These are phyloP conservation scores for Panaeolus cyanescens DNA, from an alignment of 768 basidiomycete species.

Conservation along the genomic window DNA sequence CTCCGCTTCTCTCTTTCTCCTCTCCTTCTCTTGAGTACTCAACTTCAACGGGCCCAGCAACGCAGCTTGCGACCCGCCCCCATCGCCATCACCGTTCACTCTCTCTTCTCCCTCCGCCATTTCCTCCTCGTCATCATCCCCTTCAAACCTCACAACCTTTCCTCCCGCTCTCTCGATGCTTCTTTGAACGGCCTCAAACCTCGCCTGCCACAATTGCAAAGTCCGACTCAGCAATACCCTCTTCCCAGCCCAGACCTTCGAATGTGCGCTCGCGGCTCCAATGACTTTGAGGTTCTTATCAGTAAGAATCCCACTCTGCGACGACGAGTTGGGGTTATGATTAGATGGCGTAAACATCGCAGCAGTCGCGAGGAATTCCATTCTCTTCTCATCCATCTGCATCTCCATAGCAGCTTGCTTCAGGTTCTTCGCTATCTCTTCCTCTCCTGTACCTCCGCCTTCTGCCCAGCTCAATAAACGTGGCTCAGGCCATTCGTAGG, in stretches of 20 bases:
- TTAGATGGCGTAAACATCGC: conserved; percentile 26
- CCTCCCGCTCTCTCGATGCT: conserved; percentile 63
- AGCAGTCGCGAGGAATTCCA: conserved; percentile 30
- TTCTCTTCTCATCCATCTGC: conserved; percentile 34
- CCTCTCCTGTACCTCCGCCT: conserved; percentile 17
- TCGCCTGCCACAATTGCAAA: conserved; percentile 51
- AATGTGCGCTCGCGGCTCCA: neutral
- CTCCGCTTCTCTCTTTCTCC: conserved; percentile 36
- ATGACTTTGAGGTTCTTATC: neutral
- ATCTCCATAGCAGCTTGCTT: conserved; percentile 15
- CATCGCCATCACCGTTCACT: conserved; percentile 5
- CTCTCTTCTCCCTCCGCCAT: conserved; percentile 6
- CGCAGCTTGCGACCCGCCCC: neutral
- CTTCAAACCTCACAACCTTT: conserved; percentile 25
- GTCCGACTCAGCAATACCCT: conserved; percentile 63
- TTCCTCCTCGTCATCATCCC: conserved; percentile 24
- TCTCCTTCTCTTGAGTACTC: conserved; percentile 16
- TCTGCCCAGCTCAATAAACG: conserved; percentile 36
- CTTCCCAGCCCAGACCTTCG: conserved; percentile 56
- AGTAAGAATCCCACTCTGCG: neutral
- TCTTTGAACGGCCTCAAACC: conserved; percentile 56
- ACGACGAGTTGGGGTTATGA: conserved; percentile 15
- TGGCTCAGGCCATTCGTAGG: conserved; percentile 80
- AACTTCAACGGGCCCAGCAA: neutral
- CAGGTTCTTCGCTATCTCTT: conserved; percentile 18